These are phyloP conservation scores for Pholiota microspora DNA, from an alignment of 768 basidiomycete genomes.

Conservation along the genomic window DNA sequence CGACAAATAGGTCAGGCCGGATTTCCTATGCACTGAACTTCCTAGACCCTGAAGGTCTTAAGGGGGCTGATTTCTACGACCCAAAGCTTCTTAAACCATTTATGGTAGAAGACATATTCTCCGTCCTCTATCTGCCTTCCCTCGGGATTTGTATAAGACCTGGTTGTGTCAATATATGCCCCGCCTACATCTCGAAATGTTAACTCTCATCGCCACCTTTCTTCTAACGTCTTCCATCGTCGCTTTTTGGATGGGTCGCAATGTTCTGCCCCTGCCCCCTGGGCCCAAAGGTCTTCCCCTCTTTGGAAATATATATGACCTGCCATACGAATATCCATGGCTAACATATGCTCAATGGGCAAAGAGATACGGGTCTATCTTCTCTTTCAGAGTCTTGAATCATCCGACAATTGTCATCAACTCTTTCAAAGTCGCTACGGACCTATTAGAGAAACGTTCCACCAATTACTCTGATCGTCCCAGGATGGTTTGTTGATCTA, in stretches of 20 bases:
- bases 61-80: not conserved
- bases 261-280: constrained; percentile 25
- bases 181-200: too few relatives aligned
- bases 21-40: too few relatives aligned
- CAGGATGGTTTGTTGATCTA: constrained; percentile 20
- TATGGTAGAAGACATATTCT: not conserved
- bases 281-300: constrained; percentile 31
- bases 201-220: not conserved
- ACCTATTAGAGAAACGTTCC: constrained; percentile 46
- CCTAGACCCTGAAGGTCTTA: too few relatives aligned
- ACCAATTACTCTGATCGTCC: constrained; percentile 45
- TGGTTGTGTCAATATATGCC: too few relatives aligned
- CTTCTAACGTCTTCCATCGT: not conserved
- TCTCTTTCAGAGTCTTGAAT: constrained; percentile 36
- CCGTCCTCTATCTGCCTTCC: not conserved
- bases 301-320: constrained; percentile 29
- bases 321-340: constrained; percentile 27
- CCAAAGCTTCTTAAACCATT: not conserved
- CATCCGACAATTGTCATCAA: constrained; percentile 37
- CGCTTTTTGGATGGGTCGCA: not conserved
- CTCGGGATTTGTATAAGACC: not conserved
- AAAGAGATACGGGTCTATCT: constrained; percentile 23
- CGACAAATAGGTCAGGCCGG: too few relatives aligned
- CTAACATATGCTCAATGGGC: constrained; percentile 30
- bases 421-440: constrained; percentile 35